phyloP scores from a whole-genome alignment of 768 basidiomycete species.

The Hericium coralloides region DNA sequence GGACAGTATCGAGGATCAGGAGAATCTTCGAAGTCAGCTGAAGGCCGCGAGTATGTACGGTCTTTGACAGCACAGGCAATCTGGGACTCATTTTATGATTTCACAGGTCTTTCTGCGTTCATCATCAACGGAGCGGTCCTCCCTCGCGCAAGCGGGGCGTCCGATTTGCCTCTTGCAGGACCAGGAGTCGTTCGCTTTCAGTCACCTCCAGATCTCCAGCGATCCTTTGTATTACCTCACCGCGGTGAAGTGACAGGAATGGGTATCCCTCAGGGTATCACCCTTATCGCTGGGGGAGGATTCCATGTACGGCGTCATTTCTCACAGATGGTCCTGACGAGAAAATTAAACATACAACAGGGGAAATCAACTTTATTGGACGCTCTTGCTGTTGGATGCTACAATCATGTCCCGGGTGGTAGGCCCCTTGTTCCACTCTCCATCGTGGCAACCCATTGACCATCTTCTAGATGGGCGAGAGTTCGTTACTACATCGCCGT shows the following conservation, averaged over 20 bases:
- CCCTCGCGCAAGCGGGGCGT: conserved; percentile 9
- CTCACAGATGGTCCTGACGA: not conserved
- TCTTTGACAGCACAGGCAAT: not conserved
- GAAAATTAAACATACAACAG: not conserved
- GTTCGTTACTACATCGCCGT: conserved; percentile 9
- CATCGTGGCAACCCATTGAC: not conserved
- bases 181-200: not conserved
- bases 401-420: conserved; percentile 4
- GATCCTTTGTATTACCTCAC: conserved; percentile 2
- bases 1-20: not conserved
- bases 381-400: conserved; percentile 12
- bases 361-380: conserved; percentile 14
- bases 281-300: conserved; percentile 14
- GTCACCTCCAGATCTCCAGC: not conserved
- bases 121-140: conserved; percentile 13
- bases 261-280: conserved; percentile 10
- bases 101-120: conserved; percentile 11
- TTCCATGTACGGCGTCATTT: conserved; percentile 5
- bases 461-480: conserved; percentile 11
- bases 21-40: not conserved
- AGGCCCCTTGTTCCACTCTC: not conserved
- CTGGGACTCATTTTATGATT: not conserved
- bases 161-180: conserved; percentile 7
- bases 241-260: conserved; percentile 10
- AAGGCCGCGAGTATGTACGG: not conserved